Base-by-base conservation (phyloP, 441 rosid genomes). In the Codiaeum variegatum region DNA sequence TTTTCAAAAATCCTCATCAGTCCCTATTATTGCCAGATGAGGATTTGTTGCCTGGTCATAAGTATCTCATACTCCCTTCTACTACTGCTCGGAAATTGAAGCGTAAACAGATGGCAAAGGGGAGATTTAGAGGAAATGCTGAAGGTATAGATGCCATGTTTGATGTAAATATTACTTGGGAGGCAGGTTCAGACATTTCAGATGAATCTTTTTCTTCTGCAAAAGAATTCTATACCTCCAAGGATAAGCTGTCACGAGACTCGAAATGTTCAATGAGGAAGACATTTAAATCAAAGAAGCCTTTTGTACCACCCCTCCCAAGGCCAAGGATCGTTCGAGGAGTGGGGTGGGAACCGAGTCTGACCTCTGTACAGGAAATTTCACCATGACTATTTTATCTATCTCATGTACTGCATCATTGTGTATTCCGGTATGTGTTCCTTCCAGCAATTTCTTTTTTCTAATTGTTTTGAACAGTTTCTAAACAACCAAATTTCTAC, bases 241-340 rank as follows among this genome's bases (percentile, higher is more conserved):
- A 71, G 62, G 86, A 71, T 29, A 76, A 73, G 67, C 34, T 9
- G 65, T 3, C 82, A 6, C 71, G 69, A 60, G 28, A 44, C 38
- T 21, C 65, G 0, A 73, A 65, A 40, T 51, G 56, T 32, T 12
- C 49, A 15, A 76, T 28, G 64, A 83, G 38, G 67, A 80, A 66
- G 73, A 66, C 67, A 24, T 34, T 55, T 28, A 83, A 69, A 72
- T 26, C 55, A 46, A 89, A 78, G 86, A 84, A 83, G 78, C 83
- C 85, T 65, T 86, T 88, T 54, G 84, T 82, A 56, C 88, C 92
- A 8, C 92, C 88, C 6, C 83, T 88, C 6, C 87, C 83, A 0
- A 82, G 59, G 71, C 51, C 64, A 63, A 82, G 76, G 67, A 10
- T 24, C 3, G 19, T 52, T 32, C 71, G 51, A 36, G 78, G 70